These are phyloP conservation scores for Epichloe festucae DNA, from an alignment of 2,329 filamentous ascomycete genomes.

Conservation along the genomic window DNA sequence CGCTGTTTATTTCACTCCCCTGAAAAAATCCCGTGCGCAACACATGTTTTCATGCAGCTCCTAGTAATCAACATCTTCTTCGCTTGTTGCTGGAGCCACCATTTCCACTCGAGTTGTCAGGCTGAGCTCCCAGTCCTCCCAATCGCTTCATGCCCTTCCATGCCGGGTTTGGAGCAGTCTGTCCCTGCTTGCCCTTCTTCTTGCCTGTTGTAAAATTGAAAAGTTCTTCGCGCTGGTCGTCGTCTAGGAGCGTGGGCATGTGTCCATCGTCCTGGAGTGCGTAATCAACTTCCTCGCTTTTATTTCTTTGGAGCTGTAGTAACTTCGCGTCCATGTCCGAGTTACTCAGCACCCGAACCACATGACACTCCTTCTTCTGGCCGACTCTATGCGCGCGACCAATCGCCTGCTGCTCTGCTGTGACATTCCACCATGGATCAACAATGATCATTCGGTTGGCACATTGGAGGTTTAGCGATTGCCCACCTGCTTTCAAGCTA, in stretches of 20 bases:
- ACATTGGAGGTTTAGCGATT: constrained; percentile 26
- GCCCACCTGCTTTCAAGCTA: constrained; percentile 21
- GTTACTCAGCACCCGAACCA: constrained; percentile 42
- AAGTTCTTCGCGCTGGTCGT: neutral
- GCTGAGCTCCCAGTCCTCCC: too few species aligned
- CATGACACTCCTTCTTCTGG: constrained; percentile 45
- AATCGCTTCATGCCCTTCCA: neutral
- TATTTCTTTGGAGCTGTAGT: constrained; percentile 39
- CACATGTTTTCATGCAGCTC: too few species aligned
- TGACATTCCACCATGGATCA: constrained; percentile 50
- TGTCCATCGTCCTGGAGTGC: constrained; percentile 19
- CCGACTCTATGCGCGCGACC: constrained; percentile 51
- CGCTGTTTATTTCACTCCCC: too few species aligned
- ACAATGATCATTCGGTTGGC: constrained; percentile 41
- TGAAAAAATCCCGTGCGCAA: too few species aligned
- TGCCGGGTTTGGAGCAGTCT: neutral
- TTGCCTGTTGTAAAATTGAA: neutral
- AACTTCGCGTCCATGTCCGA: constrained; percentile 47
- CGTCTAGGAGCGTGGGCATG: neutral
- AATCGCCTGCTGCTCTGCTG: constrained; percentile 48
- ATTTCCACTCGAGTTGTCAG: too few species aligned
- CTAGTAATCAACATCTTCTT: too few species aligned
- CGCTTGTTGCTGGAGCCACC: too few species aligned
- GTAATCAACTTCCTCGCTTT: constrained; percentile 32
- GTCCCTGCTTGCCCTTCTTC: neutral